Evolutionary conservation across 306 rosid genomes (phyloP), one percentile per base, ranked within the genome.

Genomic region (Echinosophora koreensis): DNA sequence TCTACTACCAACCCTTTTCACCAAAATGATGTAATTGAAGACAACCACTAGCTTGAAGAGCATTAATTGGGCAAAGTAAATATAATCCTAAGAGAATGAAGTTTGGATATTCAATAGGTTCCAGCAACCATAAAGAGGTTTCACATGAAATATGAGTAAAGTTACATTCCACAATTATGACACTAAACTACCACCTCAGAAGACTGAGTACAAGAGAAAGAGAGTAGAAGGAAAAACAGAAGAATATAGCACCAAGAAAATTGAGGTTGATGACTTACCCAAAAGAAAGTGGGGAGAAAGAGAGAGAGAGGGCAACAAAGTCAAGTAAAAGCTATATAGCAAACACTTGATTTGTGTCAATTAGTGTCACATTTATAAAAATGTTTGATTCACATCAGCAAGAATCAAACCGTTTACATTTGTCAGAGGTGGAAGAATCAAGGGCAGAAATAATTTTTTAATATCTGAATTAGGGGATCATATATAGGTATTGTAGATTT

Each of bases 111-210:
- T 73, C 71, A 82, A 77, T 77, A 55, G 58, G 73, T 68, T 73
- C 74, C 70, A 64, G 84, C 82, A 80, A 73, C 77, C 61, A 78
- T 56, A 51, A 82, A 86, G 81, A 32, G 73, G 71, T 68, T 83
- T 87, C 88, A 82, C 82, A 76, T 83, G 84, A 70, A 79, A 84
- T 51, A 83, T 68, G 88, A 87, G 88, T 69, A 84, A 85, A 88
- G 88, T 78, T 47, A 69, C 56, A 74, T 70, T 87, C 87, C 85
- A 85, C 80, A 89, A 83, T 81, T 80, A 85, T 81, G 85, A 72
- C 74, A 74, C 32, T 30, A 72, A 84, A 77, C 89, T 78, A 66
- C 81, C 82, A 34, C 82, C 74, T 58, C 54, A 55, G 71, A 74
- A 14, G 51, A 66, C 83, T 39, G 71, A 66, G 78, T 62, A 38